These are phyloP conservation scores for Vachellia pachyceras DNA, from an alignment of 306 rosid genomes.

Conservation along the genomic window DNA sequence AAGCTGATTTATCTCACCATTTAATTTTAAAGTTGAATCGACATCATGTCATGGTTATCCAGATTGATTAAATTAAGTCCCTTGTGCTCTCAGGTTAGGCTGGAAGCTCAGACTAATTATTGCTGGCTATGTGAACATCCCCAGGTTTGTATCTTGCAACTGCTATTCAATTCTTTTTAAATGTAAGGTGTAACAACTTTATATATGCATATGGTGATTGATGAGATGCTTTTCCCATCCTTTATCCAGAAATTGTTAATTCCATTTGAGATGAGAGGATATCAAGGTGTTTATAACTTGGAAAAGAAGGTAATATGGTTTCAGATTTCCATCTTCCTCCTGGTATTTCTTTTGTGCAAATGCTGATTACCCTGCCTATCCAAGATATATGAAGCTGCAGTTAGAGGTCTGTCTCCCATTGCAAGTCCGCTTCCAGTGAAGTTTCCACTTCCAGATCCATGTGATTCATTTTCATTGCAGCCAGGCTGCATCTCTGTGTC, in stretches of 20 bases:
- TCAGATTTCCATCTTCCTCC: not conserved
- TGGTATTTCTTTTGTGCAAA: conserved; percentile 23
- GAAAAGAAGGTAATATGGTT: conserved; percentile 73
- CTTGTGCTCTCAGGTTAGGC: conserved; percentile 69
- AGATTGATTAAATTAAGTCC: conserved; percentile 15
- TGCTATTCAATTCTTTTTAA: conserved; percentile 14
- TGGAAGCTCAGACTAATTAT: conserved; percentile 83
- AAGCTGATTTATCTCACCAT: not conserved
- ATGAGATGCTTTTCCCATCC: conserved; percentile 11
- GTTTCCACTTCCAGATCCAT: conserved; percentile 83
- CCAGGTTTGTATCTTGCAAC: conserved; percentile 58
- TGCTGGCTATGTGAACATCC: conserved; percentile 96
- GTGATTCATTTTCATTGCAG: conserved; percentile 67
- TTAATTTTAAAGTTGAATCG: not conserved
- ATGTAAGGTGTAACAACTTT: conserved; percentile 7
- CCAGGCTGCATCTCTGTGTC: conserved; percentile 65
- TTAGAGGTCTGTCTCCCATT: conserved; percentile 71
- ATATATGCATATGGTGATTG: conserved; percentile 25
- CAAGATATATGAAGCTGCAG: conserved; percentile 82
- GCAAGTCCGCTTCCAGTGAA: conserved; percentile 69
- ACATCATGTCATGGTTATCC: conserved; percentile 14
- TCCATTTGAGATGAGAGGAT: conserved; percentile 98
- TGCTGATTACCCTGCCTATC: conserved; percentile 26
- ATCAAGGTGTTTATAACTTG: conserved; percentile 89
- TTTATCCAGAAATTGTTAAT: conserved; percentile 72